Evolutionary conservation across 208 protist species (phyloP).

Genomic region (Naegleria gruberi): DNA sequence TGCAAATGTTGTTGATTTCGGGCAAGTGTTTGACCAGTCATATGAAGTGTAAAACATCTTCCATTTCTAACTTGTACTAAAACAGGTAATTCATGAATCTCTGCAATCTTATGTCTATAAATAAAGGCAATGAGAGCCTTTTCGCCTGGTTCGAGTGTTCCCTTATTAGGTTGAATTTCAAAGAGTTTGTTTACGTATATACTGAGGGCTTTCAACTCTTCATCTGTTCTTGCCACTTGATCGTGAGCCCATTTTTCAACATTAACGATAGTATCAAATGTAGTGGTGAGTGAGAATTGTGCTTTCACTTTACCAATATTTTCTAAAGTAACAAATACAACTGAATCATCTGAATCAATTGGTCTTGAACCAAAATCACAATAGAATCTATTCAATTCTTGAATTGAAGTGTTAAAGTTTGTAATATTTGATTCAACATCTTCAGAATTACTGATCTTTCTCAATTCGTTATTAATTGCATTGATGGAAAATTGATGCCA

Average conservation of each 20-base stretch:
- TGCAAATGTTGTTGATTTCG: not conserved
- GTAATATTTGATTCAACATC: not conserved
- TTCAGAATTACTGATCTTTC: not conserved
- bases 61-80: not conserved
- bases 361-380: not conserved
- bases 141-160: not conserved
- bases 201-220: not conserved
- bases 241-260: slow-evolving; percentile 1
- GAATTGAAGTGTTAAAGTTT: not conserved
- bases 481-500: not conserved
- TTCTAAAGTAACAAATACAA: not conserved
- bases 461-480: not conserved
- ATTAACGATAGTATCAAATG: not conserved
- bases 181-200: not conserved
- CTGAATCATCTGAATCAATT: not conserved
- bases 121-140: not conserved
- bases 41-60: not conserved
- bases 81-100: not conserved
- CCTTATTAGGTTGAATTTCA: not conserved
- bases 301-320: not conserved
- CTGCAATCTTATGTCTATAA: not conserved
- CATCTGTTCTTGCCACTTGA: not conserved
- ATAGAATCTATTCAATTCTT: not conserved
- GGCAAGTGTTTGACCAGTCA: not conserved
- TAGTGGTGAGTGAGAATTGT: not conserved